Evolutionary conservation across 495 filamentous ascomycete genomes (phyloP), one percentile per base, ranked within the genome.

Genomic region (Penicillium waksmanii): DNA sequence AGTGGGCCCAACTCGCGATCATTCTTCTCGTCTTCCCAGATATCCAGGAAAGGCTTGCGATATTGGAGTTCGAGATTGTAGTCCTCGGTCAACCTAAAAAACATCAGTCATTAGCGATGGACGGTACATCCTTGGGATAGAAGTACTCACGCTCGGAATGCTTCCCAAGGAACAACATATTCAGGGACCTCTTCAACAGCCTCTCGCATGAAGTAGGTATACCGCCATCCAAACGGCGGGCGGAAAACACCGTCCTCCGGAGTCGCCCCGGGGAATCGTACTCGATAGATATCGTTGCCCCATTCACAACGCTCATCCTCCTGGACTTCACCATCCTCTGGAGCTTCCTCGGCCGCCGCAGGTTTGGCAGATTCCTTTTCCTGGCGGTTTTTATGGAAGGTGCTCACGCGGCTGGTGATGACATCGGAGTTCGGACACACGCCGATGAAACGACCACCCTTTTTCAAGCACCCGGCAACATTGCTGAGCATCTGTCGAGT

Each of bases 101-200:
- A 21, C 23, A 17, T 80, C 43, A 83, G 60, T 21, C 6, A 17
- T 33, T 17, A 3, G 15, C 33, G 4, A 17, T 15, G 5, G n/a
- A 19, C 13, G 2, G 17, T 25, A 6, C 35, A n/a, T 13, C 27
- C 0, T 8, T 15, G n/a, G 9, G n/a, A 18, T 2, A 38, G 42
- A 23, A 5, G 13, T 1, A 73, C 82, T 66, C 66, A 84, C 75
- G 83, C 93, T 74, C 95, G 91, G 75, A 98, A 97, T 2, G 91
- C 93, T 68, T 96, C 92, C 96, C 96, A 98, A 0, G 95, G 95
- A 8, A 98, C 96, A 10, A 98, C 93, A 73, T 97, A 98, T 76
- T 98, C 95, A 23, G 95, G 95, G 10, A 97, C 89, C 63, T 93
- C 92, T 71, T 96, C 93, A 18, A 98, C 95, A 1, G 95, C 96